Conservation (phyloP, 2,329 filamentous ascomycete species). For the Neoscytalidium dimidiatum region DNA sequence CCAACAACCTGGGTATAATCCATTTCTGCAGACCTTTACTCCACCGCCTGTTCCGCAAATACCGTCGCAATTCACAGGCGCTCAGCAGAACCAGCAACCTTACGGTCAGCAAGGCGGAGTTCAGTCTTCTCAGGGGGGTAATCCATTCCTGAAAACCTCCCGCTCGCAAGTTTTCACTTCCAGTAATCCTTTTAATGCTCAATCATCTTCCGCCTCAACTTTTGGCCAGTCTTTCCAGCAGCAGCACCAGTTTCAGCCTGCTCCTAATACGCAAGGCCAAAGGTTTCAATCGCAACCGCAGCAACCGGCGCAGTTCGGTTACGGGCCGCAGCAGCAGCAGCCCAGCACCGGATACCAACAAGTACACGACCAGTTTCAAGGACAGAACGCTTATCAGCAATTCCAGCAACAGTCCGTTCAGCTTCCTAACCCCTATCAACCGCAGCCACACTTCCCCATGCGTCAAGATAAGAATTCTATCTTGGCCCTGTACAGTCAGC, state of each 20-base stretch:
- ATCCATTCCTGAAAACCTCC: constrained; percentile 47
- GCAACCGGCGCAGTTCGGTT: constrained; percentile 27
- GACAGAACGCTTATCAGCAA: constrained; percentile 20
- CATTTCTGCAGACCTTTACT: constrained; percentile 43
- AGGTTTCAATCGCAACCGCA: constrained; percentile 25
- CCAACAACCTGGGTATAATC: constrained; percentile 40
- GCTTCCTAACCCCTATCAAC: constrained; percentile 36
- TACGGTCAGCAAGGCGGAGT: constrained; percentile 32
- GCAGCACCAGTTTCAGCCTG: constrained; percentile 28
- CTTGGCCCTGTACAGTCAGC: constrained; percentile 71
- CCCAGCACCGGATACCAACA: constrained; percentile 21
- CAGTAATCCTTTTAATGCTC: constrained; percentile 41
- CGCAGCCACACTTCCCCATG: constrained; percentile 37
- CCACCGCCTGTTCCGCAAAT: constrained; percentile 45
- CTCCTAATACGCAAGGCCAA: constrained; percentile 10
- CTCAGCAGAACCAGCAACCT: constrained; percentile 19
- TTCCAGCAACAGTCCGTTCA: constrained; percentile 35
- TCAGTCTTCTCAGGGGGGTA: constrained; percentile 30
- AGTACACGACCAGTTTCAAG: constrained; percentile 18
- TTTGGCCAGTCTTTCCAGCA: constrained; percentile 43
- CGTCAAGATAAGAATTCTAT: constrained; percentile 72
- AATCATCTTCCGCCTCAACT: constrained; percentile 23
- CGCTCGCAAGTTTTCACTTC: constrained; percentile 46
- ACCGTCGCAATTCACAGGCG: constrained; percentile 39
- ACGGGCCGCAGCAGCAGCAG: constrained; percentile 26